Evolutionary conservation across 2,329 filamentous ascomycete species (phyloP), one percentile per base, ranked within the genome.

Genomic region (Penicillium sp.): DNA sequence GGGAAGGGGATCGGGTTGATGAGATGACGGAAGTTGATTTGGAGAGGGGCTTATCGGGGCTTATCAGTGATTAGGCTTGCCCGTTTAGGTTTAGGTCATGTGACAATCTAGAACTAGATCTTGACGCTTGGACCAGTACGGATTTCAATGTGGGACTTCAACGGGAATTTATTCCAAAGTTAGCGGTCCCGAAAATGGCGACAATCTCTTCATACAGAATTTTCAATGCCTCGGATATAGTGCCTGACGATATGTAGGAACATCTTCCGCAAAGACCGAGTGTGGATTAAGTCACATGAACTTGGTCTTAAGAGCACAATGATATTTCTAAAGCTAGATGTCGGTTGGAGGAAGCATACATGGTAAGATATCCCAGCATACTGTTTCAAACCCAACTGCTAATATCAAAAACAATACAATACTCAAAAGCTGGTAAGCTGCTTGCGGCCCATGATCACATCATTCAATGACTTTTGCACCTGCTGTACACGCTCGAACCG

Each of bases 401-500:
- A 11, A 37, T 9, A 40, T 12, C 8, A 6, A 2, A 12, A 6
- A 12, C 18, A 22, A 6, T 20, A 12, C 1, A 18, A 40, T 22
- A 22, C 11, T 40, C 8, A 40, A 18, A 40, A 20, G 4, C 8
- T 15, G 18, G 18, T 2, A 22, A 40, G 11, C 37, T 22, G 37
- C 9, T 18, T 20, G 8, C 37, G 18, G 4, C 14, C 14, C 4
- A 2, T 20, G 11, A 40, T 40, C 37, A 18, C 37, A 40, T 22
- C 37, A 40, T 12, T 40, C 18, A 40, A 14, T 4, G n/a, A 20
- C n/a, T 12, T 2, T 18, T 52, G 43, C 8, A 44, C 8, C 29
- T 51, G 31, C 59, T 78, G 73, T 6, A 79, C 74, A 6, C 59
- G 64, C 35, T 75, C 72, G 54, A 80, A 80, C 27, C 71, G 67